phyloP scores from a whole-genome alignment of 2,329 filamentous ascomycete genomes.

The Colletotrichum scovillei region DNA sequence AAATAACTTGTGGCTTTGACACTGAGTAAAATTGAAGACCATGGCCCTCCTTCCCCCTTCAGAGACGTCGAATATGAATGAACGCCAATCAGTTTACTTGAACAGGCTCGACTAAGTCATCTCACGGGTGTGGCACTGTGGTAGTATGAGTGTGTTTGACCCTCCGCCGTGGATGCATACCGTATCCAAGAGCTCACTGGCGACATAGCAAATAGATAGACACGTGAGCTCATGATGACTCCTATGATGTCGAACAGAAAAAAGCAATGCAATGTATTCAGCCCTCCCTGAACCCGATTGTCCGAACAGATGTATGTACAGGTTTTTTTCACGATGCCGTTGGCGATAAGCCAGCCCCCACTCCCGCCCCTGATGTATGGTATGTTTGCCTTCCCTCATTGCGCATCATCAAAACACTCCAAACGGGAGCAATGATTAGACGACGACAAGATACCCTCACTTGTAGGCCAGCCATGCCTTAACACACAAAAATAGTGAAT shows the following conservation, averaged over 20 bases:
- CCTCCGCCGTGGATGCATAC: no score
- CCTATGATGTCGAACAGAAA: conserved; percentile 13
- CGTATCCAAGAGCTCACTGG: no score
- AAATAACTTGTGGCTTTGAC: not conserved
- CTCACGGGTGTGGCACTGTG: no score
- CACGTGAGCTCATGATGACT: not conserved
- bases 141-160: no score
- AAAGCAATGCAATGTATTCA: conserved; percentile 39
- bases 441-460: not conserved
- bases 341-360: not conserved
- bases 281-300: conserved; percentile 46
- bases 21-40: not conserved
- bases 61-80: not conserved
- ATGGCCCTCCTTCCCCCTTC: not conserved
- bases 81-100: no score
- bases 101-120: no score
- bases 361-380: not conserved
- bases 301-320: conserved; percentile 56
- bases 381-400: conserved; percentile 15
- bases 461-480: not conserved
- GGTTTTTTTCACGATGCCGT: conserved; percentile 45
- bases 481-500: conserved; percentile 19
- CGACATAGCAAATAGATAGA: no score
- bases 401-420: conserved; percentile 1
- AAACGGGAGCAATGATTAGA: conserved; percentile 5